Conservation (phyloP, 139 green algal species). For the Choricystis sp. region DNA sequence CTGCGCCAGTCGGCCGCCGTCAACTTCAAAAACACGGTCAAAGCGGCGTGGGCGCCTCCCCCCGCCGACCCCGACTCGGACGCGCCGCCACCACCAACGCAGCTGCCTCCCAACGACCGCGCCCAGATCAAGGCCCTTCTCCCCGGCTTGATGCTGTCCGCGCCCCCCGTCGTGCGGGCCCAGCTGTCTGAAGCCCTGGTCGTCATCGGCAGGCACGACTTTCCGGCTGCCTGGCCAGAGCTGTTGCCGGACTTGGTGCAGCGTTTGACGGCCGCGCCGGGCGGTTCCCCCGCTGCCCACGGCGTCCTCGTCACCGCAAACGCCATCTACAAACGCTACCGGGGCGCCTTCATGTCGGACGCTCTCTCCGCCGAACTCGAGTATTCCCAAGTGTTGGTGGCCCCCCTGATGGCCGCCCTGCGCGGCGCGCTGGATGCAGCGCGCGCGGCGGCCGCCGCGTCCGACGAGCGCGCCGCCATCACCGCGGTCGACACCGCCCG, state of each 20-base stretch:
- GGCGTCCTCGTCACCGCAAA: slow-evolving; percentile 83
- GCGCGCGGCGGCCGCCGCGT: slow-evolving; percentile 4
- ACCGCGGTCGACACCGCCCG: slow-evolving; percentile 44
- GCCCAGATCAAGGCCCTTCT: slow-evolving; percentile 74
- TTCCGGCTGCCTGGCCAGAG: slow-evolving; percentile 65
- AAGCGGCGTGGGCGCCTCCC: slow-evolving; percentile 62
- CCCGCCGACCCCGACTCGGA: slow-evolving; percentile 2
- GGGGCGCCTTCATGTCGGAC: slow-evolving; percentile 36
- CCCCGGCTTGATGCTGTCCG: slow-evolving; percentile 74
- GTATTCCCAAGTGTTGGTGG: slow-evolving; percentile 63
- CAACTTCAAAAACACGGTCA: slow-evolving; percentile 95
- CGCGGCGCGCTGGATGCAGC: slow-evolving; percentile 17
- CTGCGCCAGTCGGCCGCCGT: slow-evolving; percentile 80
- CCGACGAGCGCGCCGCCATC: slow-evolving; percentile 11
- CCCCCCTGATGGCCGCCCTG: slow-evolving; percentile 35
- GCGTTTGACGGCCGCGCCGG: slow-evolving; percentile 30
- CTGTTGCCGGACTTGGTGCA: slow-evolving; percentile 81
- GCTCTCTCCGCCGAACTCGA: slow-evolving; percentile 48
- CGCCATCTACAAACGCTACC: slow-evolving; percentile 90
- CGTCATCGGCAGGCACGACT: slow-evolving; percentile 82
- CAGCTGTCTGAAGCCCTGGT: slow-evolving; percentile 86
- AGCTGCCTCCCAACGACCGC: slow-evolving; percentile 20
- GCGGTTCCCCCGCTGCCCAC: slow-evolving; percentile 32
- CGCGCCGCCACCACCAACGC: neutral
- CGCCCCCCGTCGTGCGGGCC: slow-evolving; percentile 41